Conservation (phyloP, 2,329 filamentous ascomycete species). For the Phialophora verrucosa region DNA sequence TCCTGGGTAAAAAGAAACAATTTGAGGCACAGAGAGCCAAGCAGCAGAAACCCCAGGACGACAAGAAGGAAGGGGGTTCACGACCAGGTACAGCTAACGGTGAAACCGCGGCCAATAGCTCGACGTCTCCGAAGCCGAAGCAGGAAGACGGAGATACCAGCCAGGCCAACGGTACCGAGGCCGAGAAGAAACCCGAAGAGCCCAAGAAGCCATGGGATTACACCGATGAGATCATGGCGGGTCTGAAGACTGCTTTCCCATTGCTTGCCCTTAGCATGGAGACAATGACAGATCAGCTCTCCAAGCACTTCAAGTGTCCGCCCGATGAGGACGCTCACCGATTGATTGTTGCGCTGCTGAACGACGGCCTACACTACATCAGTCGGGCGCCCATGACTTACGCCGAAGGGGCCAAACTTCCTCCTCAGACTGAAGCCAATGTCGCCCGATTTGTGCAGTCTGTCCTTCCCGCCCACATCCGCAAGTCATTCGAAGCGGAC, state of each 20-base stretch:
- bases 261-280: constrained; percentile 97
- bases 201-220: constrained; percentile 91
- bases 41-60: constrained; percentile 30
- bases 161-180: constrained; percentile 46
- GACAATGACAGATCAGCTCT: constrained; percentile 98
- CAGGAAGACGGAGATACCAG: constrained; percentile 59
- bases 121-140: constrained; percentile 54
- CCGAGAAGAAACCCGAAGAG: constrained; percentile 44
- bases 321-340: constrained; percentile 98
- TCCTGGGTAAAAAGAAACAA: constrained; percentile 83
- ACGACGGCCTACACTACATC: constrained; percentile 92
- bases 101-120: constrained; percentile 45
- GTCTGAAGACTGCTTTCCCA: constrained; percentile 95
- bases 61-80: constrained; percentile 38
- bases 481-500: constrained; percentile 95
- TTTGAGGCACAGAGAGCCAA: constrained; percentile 34
- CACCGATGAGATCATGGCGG: constrained; percentile 92
- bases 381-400: constrained; percentile 85
- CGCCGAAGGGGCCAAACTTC: constrained; percentile 88
- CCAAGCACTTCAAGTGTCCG: constrained; percentile 98
- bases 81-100: constrained; percentile 53
- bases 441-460: constrained; percentile 97
- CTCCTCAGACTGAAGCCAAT: constrained; percentile 88
- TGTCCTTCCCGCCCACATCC: constrained; percentile 90
- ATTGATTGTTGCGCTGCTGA: constrained; percentile 94